Evolutionary conservation across 306 rosid species (phyloP), one percentile per base, ranked within the genome.

Genomic region (Medicago ruthenica): DNA sequence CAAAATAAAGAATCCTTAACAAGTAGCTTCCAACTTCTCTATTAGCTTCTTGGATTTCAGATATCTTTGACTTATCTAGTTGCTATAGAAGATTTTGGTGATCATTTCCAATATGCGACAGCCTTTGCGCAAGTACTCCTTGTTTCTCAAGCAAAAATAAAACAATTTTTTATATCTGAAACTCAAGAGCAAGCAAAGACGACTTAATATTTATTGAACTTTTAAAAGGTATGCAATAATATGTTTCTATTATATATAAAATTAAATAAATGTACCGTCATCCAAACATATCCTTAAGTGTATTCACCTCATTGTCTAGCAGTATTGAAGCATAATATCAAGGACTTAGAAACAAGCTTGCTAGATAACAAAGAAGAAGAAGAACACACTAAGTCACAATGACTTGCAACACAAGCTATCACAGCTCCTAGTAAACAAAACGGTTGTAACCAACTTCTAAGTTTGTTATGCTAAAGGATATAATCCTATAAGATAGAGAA

Each of bases 81-180:
- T 87, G 91, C 82, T 80, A 77, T 69, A 67, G 82, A 83, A 92
- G 88, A 73, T 82, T 73, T 22, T 85, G 79, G 57, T 82, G 91
- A 82, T 70, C 86, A 74, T 89, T 73, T 79, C 85, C 92, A 79
- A 89, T 89, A 69, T 75, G 77, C 8, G 88, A 85, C 77, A 96
- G 83, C 85, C 86, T 88, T 78, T 90, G 88, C 42, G 99, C 96
- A 67, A 96, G 85, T 67, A 80, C 76, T 80, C 99, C 98, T 92
- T 96, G 97, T 89, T 90, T 96, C 84, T 92, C 92, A 81, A 96
- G 80, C 63, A 92, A 79, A 86, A 96, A 92, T 15, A 96, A 82
- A 74, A 96, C 99, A 67, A 90, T 79, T 70, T 79, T 90, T 90
- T 98, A 86, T 70, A 96, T 92, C 99, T 96, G 85, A 70, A 64